These are phyloP conservation scores for Lobulomyces angularis DNA, from an alignment of 192 early-diverging fungal species.

Conservation along the genomic window DNA sequence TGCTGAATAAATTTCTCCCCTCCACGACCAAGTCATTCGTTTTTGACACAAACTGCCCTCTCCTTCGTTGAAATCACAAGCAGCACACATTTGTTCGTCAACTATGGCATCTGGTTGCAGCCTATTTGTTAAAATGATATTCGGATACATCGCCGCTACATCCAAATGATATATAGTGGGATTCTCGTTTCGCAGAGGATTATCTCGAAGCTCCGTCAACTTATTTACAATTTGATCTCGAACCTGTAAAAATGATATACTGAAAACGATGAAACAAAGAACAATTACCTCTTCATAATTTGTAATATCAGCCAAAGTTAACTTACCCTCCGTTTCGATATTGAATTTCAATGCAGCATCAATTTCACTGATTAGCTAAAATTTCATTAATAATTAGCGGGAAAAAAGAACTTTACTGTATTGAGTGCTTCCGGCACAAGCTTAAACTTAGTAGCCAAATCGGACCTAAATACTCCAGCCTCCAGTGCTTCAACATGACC, in stretches of 20 bases:
- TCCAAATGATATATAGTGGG: constrained; percentile 97
- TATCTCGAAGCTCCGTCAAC: constrained; percentile 65
- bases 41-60: constrained; percentile 81
- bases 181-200: constrained; percentile 59
- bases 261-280: constrained; percentile 3
- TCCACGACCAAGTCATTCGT: constrained; percentile 93
- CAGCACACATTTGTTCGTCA: constrained; percentile 70
- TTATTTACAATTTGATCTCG: constrained; percentile 45
- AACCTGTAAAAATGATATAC: constrained; percentile 30
- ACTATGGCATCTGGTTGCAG: constrained; percentile 95
- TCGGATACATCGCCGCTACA: constrained; percentile 99
- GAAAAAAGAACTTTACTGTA: constrained; percentile 12
- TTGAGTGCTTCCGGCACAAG: constrained; percentile 65
- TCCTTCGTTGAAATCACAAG: constrained; percentile 83
- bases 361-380: constrained; percentile 73
- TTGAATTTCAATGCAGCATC: constrained; percentile 84
- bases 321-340: constrained; percentile 70
- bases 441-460: constrained; percentile 76
- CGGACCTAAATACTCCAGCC: constrained; percentile 92
- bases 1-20: constrained; percentile 89
- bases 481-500: constrained; percentile 98
- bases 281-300: constrained; percentile 75
- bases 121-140: constrained; percentile 96
- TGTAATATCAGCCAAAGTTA: constrained; percentile 59
- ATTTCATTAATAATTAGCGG: constrained; percentile 5